Conservation (phyloP, 1,284 basidiomycete genomes). For the Cronartium quercuum region DNA sequence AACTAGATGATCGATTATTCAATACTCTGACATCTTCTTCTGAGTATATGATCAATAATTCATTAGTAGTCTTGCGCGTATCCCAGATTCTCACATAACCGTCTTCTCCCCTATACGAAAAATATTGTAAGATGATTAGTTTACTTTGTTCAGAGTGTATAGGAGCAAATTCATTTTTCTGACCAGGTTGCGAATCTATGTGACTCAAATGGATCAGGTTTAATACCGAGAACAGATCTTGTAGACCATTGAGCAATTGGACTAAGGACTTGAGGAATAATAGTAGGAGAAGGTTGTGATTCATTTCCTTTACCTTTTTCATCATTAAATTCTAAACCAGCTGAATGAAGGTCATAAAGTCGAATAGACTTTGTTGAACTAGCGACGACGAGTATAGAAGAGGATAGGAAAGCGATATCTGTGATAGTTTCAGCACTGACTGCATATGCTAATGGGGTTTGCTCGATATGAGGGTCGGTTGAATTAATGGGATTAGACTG, state of each 20-base stretch:
- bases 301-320: background rate
- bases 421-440: conserved; percentile 13
- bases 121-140: too few species aligned
- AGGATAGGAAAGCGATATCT: conserved; percentile 11
- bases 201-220: conserved; percentile 27
- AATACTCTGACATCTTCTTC: background rate
- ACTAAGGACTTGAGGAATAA: background rate
- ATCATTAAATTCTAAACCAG: background rate
- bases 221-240: conserved; percentile 19
- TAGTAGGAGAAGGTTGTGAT: background rate
- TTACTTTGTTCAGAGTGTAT: too few species aligned
- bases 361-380: conserved; percentile 21
- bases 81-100: conserved; percentile 28
- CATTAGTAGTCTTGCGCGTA: conserved; percentile 21
- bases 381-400: conserved; percentile 1
- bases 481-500: background rate
- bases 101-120: conserved; percentile 24
- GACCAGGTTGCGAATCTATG: conserved; percentile 36
- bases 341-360: conserved; percentile 20
- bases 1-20: background rate
- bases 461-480: conserved; percentile 1
- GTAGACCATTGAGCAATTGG: conserved; percentile 21
- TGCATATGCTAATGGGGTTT: conserved; percentile 4
- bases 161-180: too few species aligned
- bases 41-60: conserved; percentile 15